Conservation (phyloP, 1,284 basidiomycete species). For the Puccinia coronata region DNA sequence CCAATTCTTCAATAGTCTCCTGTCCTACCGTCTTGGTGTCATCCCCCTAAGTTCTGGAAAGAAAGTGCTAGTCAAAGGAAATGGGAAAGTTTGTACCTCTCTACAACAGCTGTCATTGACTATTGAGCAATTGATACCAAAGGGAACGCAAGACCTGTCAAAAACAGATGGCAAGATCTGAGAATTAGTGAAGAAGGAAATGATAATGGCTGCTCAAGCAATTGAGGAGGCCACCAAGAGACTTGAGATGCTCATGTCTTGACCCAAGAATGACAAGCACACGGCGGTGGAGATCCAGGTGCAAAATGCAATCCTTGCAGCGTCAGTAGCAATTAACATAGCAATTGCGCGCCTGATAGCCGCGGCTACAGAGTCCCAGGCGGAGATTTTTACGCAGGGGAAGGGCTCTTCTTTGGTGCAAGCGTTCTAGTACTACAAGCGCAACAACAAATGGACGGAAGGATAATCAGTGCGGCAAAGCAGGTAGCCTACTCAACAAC, state of each 20-base stretch:
- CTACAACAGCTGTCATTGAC: slow-evolving; percentile 81
- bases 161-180: slow-evolving; percentile 90
- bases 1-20: slow-evolving; percentile 90
- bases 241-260: slow-evolving; percentile 82
- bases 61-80: slow-evolving; percentile 86
- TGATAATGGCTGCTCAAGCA: slow-evolving; percentile 86
- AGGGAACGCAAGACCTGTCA: slow-evolving; percentile 73
- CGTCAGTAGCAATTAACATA: slow-evolving; percentile 89
- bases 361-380: slow-evolving; percentile 93
- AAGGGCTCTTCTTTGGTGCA: slow-evolving; percentile 84
- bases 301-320: slow-evolving; percentile 93
- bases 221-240: slow-evolving; percentile 91
- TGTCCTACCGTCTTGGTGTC: slow-evolving; percentile 80
- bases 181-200: slow-evolving; percentile 94
- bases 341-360: slow-evolving; percentile 93
- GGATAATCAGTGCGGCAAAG: slow-evolving; percentile 98
- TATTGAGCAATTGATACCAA: slow-evolving; percentile 82
- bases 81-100: slow-evolving; percentile 76
- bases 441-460: slow-evolving; percentile 99
- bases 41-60: slow-evolving; percentile 69
- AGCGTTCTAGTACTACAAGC: slow-evolving; percentile 99
- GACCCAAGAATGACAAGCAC: slow-evolving; percentile 82
- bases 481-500: slow-evolving; percentile 95
- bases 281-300: slow-evolving; percentile 91
- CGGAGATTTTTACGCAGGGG: slow-evolving; percentile 95